Conservation (phyloP, 352 stramenopile species). For the Globisporangium orthogonon region DNA sequence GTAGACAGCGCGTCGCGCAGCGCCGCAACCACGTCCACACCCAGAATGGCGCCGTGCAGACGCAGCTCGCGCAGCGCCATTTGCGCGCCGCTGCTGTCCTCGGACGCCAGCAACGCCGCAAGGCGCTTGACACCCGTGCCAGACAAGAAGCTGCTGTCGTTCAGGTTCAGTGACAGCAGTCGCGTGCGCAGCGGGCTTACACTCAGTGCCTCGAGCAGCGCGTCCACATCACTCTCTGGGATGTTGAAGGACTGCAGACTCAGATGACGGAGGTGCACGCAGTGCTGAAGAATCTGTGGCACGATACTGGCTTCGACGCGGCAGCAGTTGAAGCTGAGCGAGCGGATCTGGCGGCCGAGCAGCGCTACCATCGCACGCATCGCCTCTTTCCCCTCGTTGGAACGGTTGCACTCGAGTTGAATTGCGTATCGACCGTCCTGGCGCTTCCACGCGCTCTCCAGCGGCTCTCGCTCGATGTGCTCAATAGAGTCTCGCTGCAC, state of each 20-base stretch:
- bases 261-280: not conserved
- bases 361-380: not conserved
- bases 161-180: not conserved
- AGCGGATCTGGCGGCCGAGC: not conserved
- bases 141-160: not conserved
- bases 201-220: not conserved
- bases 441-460: too few relatives aligned
- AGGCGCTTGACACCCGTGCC: not conserved
- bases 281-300: slow-evolving; percentile 1
- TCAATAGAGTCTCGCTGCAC: too few relatives aligned
- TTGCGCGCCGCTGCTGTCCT: not conserved
- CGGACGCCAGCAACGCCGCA: not conserved
- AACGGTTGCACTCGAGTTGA: not conserved
- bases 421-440: not conserved
- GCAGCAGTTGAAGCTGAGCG: not conserved
- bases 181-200: not conserved
- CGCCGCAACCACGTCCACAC: not conserved
- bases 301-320: not conserved
- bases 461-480: slow-evolving; percentile 2
- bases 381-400: not conserved
- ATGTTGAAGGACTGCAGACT: not conserved
- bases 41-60: not conserved
- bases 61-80: slow-evolving; percentile 1
- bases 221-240: not conserved
- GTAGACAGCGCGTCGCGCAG: too few relatives aligned